These are phyloP conservation scores for Psilocybe tampanensis DNA, from an alignment of 768 basidiomycete species.

Conservation along the genomic window DNA sequence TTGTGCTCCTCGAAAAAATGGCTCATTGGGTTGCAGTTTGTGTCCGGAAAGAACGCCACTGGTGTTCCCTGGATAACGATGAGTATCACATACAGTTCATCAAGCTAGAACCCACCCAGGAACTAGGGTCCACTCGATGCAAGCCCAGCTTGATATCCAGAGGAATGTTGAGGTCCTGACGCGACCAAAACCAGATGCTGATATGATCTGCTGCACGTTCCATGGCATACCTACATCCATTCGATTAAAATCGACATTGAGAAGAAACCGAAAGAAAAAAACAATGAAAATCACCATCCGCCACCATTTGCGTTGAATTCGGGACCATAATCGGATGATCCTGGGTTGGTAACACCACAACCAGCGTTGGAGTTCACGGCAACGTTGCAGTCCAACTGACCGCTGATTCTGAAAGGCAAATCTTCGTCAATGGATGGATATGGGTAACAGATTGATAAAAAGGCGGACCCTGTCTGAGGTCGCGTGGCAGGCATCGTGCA, in stretches of 20 bases:
- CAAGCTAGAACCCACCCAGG: constrained; percentile 36
- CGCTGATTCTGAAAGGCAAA: constrained; percentile 26
- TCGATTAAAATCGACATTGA: background rate
- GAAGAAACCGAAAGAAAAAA: background rate
- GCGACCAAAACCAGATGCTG: constrained; percentile 67
- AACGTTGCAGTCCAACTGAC: constrained; percentile 45
- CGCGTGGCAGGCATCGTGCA: constrained; percentile 47
- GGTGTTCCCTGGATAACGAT: constrained; percentile 48
- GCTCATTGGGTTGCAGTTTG: constrained; percentile 52
- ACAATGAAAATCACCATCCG: constrained; percentile 53
- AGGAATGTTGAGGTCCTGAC: constrained; percentile 42
- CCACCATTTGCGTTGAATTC: constrained; percentile 58
- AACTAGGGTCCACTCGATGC: constrained; percentile 34
- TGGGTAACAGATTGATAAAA: background rate
- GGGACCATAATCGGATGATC: constrained; percentile 49
- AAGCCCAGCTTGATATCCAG: constrained; percentile 37
- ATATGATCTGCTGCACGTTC: constrained; percentile 52
- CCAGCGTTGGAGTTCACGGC: constrained; percentile 48
- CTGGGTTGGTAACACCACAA: constrained; percentile 46
- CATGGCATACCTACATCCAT: constrained; percentile 47
- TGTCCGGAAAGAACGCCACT: constrained; percentile 60
- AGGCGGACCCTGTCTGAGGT: constrained; percentile 41
- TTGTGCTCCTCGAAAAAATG: constrained; percentile 56
- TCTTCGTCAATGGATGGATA: background rate
- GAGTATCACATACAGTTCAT: background rate